phyloP scores from a whole-genome alignment of 495 filamentous ascomycete genomes.

The Penicillium tannophilum region DNA sequence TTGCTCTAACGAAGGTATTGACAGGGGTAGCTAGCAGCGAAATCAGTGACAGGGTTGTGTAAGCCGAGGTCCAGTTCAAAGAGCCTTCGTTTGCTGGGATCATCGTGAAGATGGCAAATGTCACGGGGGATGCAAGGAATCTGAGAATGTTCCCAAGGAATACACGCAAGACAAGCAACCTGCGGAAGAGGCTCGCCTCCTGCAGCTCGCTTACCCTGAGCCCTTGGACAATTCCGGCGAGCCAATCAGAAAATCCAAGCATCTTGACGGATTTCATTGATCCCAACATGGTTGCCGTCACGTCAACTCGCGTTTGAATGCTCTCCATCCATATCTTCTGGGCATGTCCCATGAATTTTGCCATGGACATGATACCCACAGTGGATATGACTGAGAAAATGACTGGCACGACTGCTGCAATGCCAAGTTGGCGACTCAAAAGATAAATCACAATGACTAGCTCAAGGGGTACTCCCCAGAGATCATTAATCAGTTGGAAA shows the following conservation, averaged over 20 bases:
- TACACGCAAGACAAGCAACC: not conserved
- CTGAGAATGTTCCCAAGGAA: constrained; percentile 2
- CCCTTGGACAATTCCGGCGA: constrained; percentile 27
- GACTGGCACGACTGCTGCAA: not conserved
- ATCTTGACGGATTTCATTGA: constrained; percentile 59
- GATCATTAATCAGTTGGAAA: not conserved
- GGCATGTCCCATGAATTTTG: constrained; percentile 3
- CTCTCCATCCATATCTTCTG: constrained; percentile 34
- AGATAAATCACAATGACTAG: constrained; percentile 1
- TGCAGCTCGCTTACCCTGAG: constrained; percentile 22
- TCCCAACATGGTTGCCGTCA: constrained; percentile 48
- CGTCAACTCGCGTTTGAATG: constrained; percentile 51
- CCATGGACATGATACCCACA: constrained; percentile 4
- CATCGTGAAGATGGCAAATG: too few species aligned
- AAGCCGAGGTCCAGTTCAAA: not conserved
- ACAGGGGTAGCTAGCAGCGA: constrained; percentile 12
- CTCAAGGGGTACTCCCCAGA: constrained; percentile 9
- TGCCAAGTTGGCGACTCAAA: constrained; percentile 3
- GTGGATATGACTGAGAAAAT: constrained; percentile 1
- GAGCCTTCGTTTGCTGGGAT: too few species aligned
- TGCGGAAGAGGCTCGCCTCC: constrained; percentile 16
- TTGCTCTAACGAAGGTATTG: constrained; percentile 14
- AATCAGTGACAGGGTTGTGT: constrained; percentile 10
- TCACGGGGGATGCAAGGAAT: too few species aligned
- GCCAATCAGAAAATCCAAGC: constrained; percentile 47